Evolutionary conservation across 2,329 filamentous ascomycete species (phyloP).

Genomic region (Penicillium sp.): DNA sequence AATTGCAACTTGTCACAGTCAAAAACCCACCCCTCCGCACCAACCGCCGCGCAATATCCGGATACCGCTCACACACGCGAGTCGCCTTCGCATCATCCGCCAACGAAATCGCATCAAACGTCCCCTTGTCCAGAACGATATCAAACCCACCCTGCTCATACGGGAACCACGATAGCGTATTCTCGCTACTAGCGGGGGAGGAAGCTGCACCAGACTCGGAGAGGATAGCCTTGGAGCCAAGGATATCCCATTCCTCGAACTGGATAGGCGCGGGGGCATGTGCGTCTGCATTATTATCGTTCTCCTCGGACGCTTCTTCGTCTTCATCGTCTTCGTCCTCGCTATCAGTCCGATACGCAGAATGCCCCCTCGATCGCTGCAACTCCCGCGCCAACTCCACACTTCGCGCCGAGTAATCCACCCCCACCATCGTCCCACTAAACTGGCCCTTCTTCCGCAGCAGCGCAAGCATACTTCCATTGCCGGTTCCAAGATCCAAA

Average conservation of each 20-base stretch:
- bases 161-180: conserved; percentile 41
- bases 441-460: conserved; percentile 68
- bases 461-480: conserved; percentile 87
- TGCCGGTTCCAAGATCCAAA: conserved; percentile 90
- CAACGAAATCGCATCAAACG: conserved; percentile 93
- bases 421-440: conserved; percentile 71
- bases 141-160: conserved; percentile 66
- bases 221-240: conserved; percentile 43
- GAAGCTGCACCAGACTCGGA: conserved; percentile 36
- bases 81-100: conserved; percentile 38
- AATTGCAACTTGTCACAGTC: conserved; percentile 94
- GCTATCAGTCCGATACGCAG: conserved; percentile 35
- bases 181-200: not conserved
- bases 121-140: conserved; percentile 95
- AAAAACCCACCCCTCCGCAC: conserved; percentile 72
- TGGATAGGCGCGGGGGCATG: conserved; percentile 33
- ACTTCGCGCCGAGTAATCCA: conserved; percentile 81
- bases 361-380: conserved; percentile 40
- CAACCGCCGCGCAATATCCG: conserved; percentile 65
- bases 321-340: conserved; percentile 47
- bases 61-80: conserved; percentile 74
- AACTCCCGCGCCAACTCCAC: conserved; percentile 73
- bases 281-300: not conserved
- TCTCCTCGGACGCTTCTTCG: conserved; percentile 31
- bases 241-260: conserved; percentile 67